phyloP scores from a whole-genome alignment of 1,284 basidiomycete genomes.

The Ustilago curta region DNA sequence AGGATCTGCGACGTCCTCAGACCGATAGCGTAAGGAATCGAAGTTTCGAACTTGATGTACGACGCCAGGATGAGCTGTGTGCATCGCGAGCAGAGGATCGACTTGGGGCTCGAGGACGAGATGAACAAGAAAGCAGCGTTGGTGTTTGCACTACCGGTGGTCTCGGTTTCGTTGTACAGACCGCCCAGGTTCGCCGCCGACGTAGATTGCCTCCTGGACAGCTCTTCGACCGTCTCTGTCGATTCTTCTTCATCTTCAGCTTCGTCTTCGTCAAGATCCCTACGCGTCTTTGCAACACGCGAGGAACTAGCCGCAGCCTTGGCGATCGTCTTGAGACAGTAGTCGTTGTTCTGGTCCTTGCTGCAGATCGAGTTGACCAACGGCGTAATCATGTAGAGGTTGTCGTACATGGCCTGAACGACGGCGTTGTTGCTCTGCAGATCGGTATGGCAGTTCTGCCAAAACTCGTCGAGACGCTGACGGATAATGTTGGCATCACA shows the following conservation, averaged over 20 bases:
- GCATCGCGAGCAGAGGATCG: conserved; percentile 62
- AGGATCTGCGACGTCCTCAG: conserved; percentile 50
- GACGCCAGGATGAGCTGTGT: conserved; percentile 56
- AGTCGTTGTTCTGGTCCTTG: conserved; percentile 51
- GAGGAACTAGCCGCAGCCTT: conserved; percentile 39
- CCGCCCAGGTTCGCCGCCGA: conserved; percentile 10
- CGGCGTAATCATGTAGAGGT: conserved; percentile 63
- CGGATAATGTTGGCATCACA: conserved; percentile 57
- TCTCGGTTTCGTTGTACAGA: conserved; percentile 27
- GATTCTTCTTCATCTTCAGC: conserved; percentile 16
- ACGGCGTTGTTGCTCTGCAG: conserved; percentile 41
- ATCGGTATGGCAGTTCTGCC: conserved; percentile 53
- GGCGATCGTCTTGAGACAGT: conserved; percentile 55
- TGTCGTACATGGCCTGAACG: conserved; percentile 59
- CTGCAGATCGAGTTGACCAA: conserved; percentile 60
- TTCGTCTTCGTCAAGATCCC: conserved; percentile 11
- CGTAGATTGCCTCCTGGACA: conserved; percentile 28
- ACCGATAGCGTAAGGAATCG: conserved; percentile 64
- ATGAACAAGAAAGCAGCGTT: conserved; percentile 66
- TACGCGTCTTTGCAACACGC: conserved; percentile 15
- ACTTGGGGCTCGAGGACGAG: conserved; percentile 43
- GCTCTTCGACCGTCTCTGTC: conserved; percentile 18
- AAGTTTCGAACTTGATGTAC: conserved; percentile 64
- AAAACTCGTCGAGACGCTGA: conserved; percentile 50
- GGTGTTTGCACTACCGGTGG: conserved; percentile 26